Evolutionary conservation across 108 stramenopile species (phyloP).

Genomic region (Stephanodiscus minutulus): DNA sequence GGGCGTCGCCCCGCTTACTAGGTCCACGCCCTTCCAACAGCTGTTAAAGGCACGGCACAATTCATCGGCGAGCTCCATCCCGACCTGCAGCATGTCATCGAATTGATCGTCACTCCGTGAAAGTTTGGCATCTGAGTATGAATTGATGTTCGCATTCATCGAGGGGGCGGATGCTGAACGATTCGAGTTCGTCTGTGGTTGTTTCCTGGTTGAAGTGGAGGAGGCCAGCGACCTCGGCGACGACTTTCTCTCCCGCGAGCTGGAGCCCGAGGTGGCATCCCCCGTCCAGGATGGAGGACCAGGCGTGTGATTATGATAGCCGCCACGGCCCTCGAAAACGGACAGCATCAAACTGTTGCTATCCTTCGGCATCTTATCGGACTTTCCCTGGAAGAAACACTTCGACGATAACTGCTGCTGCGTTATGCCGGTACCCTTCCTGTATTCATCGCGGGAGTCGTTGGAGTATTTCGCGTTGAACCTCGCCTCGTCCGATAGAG

Average conservation of each 20-base stretch:
- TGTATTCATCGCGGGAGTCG: neutral
- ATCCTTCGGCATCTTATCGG: constrained; percentile 4
- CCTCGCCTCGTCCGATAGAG: neutral
- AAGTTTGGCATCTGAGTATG: neutral
- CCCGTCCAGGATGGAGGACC: neutral
- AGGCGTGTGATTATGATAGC: neutral
- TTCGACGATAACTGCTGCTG: neutral
- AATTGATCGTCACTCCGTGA: neutral
- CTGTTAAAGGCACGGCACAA: constrained; percentile 7
- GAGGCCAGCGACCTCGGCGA: neutral
- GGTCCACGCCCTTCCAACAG: constrained; percentile 1
- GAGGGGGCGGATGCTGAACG: neutral
- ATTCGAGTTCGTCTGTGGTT: neutral
- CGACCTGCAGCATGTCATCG: neutral
- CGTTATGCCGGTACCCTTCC: neutral
- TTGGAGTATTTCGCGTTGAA: neutral
- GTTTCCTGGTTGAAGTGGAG: neutral
- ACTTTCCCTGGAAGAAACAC: constrained; percentile 6
- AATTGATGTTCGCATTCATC: neutral
- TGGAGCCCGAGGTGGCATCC: neutral
- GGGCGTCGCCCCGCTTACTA: neutral
- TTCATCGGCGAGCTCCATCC: constrained; percentile 13
- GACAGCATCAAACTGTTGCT: constrained; percentile 11
- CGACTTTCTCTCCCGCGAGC: neutral
- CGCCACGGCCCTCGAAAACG: neutral